Conservation (phyloP, 2,329 filamentous ascomycete species). For the Pseudogymnoascus destructans region DNA sequence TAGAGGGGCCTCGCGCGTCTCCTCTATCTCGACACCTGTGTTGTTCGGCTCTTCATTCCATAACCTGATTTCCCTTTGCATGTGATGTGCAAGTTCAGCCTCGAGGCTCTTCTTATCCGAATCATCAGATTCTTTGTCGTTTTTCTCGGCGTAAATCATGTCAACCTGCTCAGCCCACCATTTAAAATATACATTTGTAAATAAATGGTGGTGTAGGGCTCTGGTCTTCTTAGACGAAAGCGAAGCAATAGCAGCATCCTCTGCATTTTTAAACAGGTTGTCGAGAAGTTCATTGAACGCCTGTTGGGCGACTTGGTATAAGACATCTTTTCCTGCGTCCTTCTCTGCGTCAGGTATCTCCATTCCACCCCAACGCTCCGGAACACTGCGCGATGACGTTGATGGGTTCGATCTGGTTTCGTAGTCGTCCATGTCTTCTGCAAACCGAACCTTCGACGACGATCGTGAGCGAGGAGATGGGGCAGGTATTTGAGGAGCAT, state of each 20-base stretch:
- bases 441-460: constrained; percentile 67
- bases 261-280: constrained; percentile 66
- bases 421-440: constrained; percentile 55
- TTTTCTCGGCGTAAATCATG: not conserved
- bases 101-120: not conserved
- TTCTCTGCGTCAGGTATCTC: constrained; percentile 68
- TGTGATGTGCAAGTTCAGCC: not conserved
- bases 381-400: constrained; percentile 57
- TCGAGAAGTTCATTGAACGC: constrained; percentile 89
- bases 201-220: constrained; percentile 38
- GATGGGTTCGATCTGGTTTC: constrained; percentile 60
- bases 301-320: constrained; percentile 86
- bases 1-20: constrained; percentile 20
- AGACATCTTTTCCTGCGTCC: constrained; percentile 59
- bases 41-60: constrained; percentile 15
- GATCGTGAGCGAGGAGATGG: constrained; percentile 55
- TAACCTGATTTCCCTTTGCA: not conserved
- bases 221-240: constrained; percentile 49
- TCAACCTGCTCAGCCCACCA: constrained; percentile 18
- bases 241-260: constrained; percentile 60
- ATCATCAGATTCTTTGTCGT: not conserved
- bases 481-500: not conserved
- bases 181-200: constrained; percentile 32
- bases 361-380: constrained; percentile 65
- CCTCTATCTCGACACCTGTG: constrained; percentile 21